Percentiles rank a stretch among this genome's conserved stretches.
These are phyloP conservation scores for Chimonanthus praecox DNA, from an alignment of 164 flowering plant genomes.

Conservation along the genomic window DNA sequence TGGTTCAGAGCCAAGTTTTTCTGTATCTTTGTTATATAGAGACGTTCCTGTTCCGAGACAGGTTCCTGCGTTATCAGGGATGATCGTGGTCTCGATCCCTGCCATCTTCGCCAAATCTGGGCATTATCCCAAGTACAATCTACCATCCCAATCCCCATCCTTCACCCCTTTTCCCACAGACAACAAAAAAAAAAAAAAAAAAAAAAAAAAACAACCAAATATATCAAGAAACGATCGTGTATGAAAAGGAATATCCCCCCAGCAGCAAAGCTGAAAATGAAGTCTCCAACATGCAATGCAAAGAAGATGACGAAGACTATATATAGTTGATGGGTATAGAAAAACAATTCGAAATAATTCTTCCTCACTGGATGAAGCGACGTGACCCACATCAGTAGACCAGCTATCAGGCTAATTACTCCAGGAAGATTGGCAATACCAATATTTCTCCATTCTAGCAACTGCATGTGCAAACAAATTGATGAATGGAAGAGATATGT, in stretches of 20 bases:
- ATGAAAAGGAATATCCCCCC: constrained; percentile 78
- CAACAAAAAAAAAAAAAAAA: too few species aligned
- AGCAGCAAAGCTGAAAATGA: constrained; percentile 54
- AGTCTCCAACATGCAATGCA: constrained; percentile 86
- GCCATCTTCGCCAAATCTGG: too few species aligned
- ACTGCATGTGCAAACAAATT: constrained; percentile 32
- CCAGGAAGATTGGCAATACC: constrained; percentile 77
- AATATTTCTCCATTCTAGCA: constrained; percentile 54
- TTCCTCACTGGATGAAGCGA: constrained; percentile 66
- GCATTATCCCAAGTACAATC: too few species aligned
- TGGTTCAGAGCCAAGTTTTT: too few species aligned
- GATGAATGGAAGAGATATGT: background rate
- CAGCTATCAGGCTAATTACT: constrained; percentile 72
- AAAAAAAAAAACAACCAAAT: too few species aligned
- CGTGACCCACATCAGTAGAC: constrained; percentile 90
- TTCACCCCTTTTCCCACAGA: too few species aligned
- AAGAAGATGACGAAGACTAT: constrained; percentile 65
- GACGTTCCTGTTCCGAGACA: too few species aligned
- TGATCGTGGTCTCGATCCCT: too few species aligned
- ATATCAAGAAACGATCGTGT: constrained; percentile 82
- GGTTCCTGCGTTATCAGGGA: too few species aligned
- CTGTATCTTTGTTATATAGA: too few species aligned
- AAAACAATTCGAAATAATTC: constrained; percentile 71
- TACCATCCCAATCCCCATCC: too few species aligned
- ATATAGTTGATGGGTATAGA: constrained; percentile 90